Percentiles rank a stretch among this genome's conserved stretches.
phyloP scores from a whole-genome alignment of 2,329 filamentous ascomycete species.

The Penicillium crustosum region DNA sequence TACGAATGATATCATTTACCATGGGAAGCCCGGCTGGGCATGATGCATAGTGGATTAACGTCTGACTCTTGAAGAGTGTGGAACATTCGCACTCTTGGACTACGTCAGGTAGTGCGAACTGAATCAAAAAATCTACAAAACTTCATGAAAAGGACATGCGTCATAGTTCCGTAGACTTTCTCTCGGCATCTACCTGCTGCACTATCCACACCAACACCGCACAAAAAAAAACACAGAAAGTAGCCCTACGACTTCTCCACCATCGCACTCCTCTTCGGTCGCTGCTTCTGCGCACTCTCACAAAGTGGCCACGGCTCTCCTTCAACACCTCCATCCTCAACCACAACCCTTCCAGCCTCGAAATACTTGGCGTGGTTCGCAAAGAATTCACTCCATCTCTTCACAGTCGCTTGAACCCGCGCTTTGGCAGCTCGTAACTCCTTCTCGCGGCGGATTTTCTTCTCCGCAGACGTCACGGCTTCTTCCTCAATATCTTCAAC shows the following conservation, averaged over 20 bases:
- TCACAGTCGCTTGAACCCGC: conserved; percentile 65
- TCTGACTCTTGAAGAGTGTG: conserved; percentile 33
- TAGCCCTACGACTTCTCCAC: conserved; percentile 11
- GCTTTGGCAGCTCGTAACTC: conserved; percentile 66
- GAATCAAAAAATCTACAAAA: conserved; percentile 36
- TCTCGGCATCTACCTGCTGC: neutral
- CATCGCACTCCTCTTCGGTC: conserved; percentile 54
- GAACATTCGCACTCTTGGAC: conserved; percentile 31
- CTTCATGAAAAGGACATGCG: conserved; percentile 16
- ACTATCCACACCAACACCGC: neutral
- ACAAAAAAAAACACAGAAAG: neutral
- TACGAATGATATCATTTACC: conserved; percentile 43
- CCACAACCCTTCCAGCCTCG: conserved; percentile 69
- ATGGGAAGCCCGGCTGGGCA: conserved; percentile 40
- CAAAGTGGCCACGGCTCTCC: conserved; percentile 64
- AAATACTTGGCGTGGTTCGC: conserved; percentile 75
- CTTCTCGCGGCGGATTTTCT: conserved; percentile 56
- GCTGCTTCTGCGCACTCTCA: conserved; percentile 64
- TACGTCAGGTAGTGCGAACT: conserved; percentile 36
- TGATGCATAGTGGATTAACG: conserved; percentile 37
- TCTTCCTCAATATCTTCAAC: conserved; percentile 59
- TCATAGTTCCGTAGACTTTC: conserved; percentile 8
- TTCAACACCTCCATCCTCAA: conserved; percentile 47
- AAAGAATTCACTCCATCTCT: conserved; percentile 85
- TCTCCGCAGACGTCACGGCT: conserved; percentile 37